Evolutionary conservation across 768 basidiomycete genomes (phyloP).

Genomic region (Mycena rosella): DNA sequence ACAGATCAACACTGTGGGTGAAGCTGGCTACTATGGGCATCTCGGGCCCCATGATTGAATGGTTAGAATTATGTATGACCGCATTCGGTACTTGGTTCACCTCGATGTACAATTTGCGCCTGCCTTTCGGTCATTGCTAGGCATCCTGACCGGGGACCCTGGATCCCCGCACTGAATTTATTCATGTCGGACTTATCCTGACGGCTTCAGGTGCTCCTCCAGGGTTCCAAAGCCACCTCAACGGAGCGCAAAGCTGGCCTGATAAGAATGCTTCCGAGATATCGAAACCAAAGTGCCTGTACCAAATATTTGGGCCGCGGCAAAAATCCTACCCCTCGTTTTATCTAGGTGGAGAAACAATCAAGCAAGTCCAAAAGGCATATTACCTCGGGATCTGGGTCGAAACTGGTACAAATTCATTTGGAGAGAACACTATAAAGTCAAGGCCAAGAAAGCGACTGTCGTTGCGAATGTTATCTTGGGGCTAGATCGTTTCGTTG

Average conservation of each 20-base stretch:
- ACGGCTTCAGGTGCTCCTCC: not conserved
- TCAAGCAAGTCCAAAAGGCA: not conserved
- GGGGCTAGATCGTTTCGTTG: too few species aligned
- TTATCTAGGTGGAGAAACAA: not conserved
- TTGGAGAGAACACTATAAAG: too few species aligned
- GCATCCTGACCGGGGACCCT: not conserved
- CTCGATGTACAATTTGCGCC: not conserved
- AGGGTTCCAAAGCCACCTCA: constrained; percentile 15
- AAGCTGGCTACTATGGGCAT: constrained; percentile 5
- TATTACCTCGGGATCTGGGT: too few species aligned
- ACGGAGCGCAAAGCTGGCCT: too few species aligned
- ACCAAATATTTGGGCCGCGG: not conserved
- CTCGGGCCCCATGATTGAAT: not conserved
- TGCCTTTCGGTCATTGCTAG: not conserved
- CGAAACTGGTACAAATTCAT: too few species aligned
- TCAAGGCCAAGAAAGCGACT: too few species aligned
- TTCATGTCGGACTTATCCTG: constrained; percentile 1
- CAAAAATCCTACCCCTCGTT: not conserved
- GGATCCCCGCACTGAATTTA: not conserved
- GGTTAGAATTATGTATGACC: too few species aligned
- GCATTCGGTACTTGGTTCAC: too few species aligned
- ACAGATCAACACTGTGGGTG: constrained; percentile 15
- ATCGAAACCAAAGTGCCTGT: constrained; percentile 13
- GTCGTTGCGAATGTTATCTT: too few species aligned
- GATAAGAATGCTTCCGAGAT: constrained; percentile 7